Conservation (phyloP, 768 basidiomycete species). For the Psilocybe cyanescens region DNA sequence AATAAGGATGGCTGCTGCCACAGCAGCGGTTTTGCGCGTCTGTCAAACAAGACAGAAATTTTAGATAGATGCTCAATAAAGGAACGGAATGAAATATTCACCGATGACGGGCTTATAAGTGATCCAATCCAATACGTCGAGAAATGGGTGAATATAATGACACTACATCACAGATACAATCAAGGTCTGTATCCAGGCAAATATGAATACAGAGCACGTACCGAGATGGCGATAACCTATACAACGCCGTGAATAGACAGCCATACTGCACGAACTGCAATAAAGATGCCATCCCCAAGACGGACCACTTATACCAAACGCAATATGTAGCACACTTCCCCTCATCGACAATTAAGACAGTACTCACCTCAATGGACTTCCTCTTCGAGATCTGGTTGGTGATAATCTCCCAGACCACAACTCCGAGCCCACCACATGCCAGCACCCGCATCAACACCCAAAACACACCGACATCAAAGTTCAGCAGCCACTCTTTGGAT, state of each 20-base stretch:
- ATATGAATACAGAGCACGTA: conserved; percentile 32
- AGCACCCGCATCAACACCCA: conserved; percentile 79
- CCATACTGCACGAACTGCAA: conserved; percentile 71
- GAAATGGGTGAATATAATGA: conserved; percentile 71
- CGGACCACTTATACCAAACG: conserved; percentile 59
- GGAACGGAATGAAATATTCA: conserved; percentile 31
- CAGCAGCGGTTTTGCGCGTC: conserved; percentile 53
- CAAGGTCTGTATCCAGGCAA: conserved; percentile 1
- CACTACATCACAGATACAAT: conserved; percentile 40
- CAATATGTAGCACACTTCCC: conserved; percentile 7
- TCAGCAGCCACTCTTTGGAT: conserved; percentile 68
- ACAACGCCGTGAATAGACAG: conserved; percentile 69
- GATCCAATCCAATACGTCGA: conserved; percentile 68
- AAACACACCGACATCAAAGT: conserved; percentile 70
- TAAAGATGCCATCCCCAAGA: conserved; percentile 67
- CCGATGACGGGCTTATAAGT: conserved; percentile 51
- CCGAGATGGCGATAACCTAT: conserved; percentile 70
- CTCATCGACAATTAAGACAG: conserved; percentile 7
- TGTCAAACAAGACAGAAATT: conserved; percentile 24
- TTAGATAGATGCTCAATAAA: not conserved
- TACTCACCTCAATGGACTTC: conserved; percentile 61
- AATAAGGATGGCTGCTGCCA: conserved; percentile 52
- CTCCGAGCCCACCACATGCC: conserved; percentile 70
- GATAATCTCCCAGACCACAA: conserved; percentile 60
- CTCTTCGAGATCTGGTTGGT: conserved; percentile 58